Conservation (phyloP, 2,329 filamentous ascomycete species). For the Xylaria sp. region DNA sequence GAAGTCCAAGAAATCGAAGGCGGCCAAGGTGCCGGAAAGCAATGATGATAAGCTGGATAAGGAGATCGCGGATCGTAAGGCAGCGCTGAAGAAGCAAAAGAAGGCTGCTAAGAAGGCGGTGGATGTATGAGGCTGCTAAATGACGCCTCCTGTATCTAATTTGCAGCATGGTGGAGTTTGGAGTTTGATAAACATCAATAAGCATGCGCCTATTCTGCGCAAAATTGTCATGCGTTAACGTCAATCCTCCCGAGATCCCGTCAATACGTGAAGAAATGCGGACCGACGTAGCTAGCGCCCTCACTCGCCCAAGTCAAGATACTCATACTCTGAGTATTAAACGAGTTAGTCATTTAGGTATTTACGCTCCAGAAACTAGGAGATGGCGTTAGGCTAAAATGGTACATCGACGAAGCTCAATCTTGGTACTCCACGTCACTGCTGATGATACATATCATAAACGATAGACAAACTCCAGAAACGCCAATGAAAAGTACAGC, state of each 20-base stretch:
- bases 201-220: slow-evolving; percentile 9
- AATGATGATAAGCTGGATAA: slow-evolving; percentile 65
- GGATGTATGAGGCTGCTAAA: slow-evolving; percentile 52
- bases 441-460: slow-evolving; percentile 32
- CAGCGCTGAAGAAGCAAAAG: slow-evolving; percentile 69
- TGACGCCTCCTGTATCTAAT: slow-evolving; percentile 25
- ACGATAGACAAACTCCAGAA: slow-evolving; percentile 19
- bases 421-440: neutral
- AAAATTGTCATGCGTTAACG: neutral
- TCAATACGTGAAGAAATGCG: neutral
- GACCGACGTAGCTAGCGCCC: neutral
- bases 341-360: neutral
- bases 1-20: slow-evolving; percentile 57
- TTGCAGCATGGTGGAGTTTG: slow-evolving; percentile 33
- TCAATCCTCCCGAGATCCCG: neutral
- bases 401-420: neutral
- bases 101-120: slow-evolving; percentile 63
- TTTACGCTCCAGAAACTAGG: neutral
- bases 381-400: neutral
- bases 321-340: neutral
- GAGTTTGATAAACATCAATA: slow-evolving; percentile 27
- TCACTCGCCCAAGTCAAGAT: neutral
- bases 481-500: slow-evolving; percentile 25
- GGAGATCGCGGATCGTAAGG: slow-evolving; percentile 69
- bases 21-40: slow-evolving; percentile 52